Evolutionary conservation across 768 basidiomycete genomes (phyloP).

Genomic region (Mycena kentingensis): DNA sequence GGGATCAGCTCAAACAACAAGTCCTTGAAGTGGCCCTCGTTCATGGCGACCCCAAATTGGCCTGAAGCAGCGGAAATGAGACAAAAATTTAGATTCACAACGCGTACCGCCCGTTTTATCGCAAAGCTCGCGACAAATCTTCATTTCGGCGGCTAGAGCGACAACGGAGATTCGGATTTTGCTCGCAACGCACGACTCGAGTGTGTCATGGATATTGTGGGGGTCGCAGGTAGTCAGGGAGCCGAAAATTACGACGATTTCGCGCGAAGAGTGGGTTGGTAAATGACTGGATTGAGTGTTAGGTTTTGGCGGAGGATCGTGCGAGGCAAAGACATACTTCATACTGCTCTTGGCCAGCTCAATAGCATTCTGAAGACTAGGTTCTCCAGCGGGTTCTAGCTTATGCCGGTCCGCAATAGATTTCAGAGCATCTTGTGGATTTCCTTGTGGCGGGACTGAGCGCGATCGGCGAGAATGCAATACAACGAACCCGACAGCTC

Average conservation of each 20-base stretch:
- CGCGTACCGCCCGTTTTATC: slow-evolving; percentile 87
- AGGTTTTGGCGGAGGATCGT: slow-evolving; percentile 1
- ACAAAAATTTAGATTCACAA: neutral
- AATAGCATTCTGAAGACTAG: slow-evolving; percentile 95
- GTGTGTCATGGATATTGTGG: slow-evolving; percentile 91
- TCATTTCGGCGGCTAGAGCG: slow-evolving; percentile 96
- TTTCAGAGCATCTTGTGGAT: slow-evolving; percentile 94
- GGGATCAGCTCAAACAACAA: slow-evolving; percentile 94
- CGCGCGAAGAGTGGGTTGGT: slow-evolving; percentile 95
- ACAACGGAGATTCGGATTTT: slow-evolving; percentile 92
- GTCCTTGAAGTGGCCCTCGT: slow-evolving; percentile 97
- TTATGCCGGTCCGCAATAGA: slow-evolving; percentile 83
- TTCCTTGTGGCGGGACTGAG: slow-evolving; percentile 56
- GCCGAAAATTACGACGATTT: slow-evolving; percentile 92
- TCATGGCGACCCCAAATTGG: slow-evolving; percentile 95
- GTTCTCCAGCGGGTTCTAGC: slow-evolving; percentile 88
- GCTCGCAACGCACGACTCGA: slow-evolving; percentile 80
- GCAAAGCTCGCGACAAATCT: slow-evolving; percentile 90
- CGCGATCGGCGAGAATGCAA: neutral
- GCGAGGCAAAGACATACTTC: slow-evolving; percentile 54
- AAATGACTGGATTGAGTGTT: slow-evolving; percentile 66
- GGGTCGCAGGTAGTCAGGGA: slow-evolving; percentile 97
- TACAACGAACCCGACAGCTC: slow-evolving; percentile 82
- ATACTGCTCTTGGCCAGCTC: slow-evolving; percentile 95
- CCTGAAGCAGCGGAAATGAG: slow-evolving; percentile 41